Base-by-base conservation (phyloP, 768 basidiomycete genomes). In the Crucibulum laeve region DNA sequence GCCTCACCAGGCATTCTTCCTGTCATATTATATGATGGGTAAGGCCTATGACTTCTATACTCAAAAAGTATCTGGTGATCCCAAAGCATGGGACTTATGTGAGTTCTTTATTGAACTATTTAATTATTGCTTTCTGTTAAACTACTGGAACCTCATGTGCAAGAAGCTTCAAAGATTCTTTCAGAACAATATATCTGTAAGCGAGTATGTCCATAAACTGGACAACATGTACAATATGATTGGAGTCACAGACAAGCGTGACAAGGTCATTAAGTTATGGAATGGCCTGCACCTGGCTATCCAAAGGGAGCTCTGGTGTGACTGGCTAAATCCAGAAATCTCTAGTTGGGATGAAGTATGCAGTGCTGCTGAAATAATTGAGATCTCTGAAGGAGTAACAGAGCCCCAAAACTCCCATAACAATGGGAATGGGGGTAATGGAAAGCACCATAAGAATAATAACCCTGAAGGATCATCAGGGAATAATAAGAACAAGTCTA, bases 71-170 rank as follows among this genome's bases (percentile, higher is more conserved):
- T 49, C 65, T 0, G 38, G 45, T 1, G 54, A 56, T 4, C 43
- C 53, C 0, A 42, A 56, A 3, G 26, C 52, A 0, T 71, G 66
- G 65, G 46, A 22, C 0, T 23, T 69, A 0, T 25, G 48, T 7
- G 19, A 53, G 1, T 68, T 69, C 44, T 68, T 66, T 40, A 18
- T 42, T 3, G 59, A 54, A 22, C 13, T 70, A n/a, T 69, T 65
- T 42, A 53, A 68, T 17, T 64, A 64, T 19, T 67, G 68, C 23
- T 71, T 70, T 50, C 69, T 67, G 0, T 35, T 60, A 0, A 52
- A 63, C 22, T 63, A 51, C 40, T 23, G 50, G 3, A 36, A 51
- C 24, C 42, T 62, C 19, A 63, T 61, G 45, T 25, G 55, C 0
- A 46, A 55, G 5, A 58, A 59, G 22, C 49, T 73, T 0, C 22